Evolutionary conservation across 2,329 filamentous ascomycete genomes (phyloP), one percentile per base, ranked within the genome.

Genomic region (Diaporthe citriasiana): DNA sequence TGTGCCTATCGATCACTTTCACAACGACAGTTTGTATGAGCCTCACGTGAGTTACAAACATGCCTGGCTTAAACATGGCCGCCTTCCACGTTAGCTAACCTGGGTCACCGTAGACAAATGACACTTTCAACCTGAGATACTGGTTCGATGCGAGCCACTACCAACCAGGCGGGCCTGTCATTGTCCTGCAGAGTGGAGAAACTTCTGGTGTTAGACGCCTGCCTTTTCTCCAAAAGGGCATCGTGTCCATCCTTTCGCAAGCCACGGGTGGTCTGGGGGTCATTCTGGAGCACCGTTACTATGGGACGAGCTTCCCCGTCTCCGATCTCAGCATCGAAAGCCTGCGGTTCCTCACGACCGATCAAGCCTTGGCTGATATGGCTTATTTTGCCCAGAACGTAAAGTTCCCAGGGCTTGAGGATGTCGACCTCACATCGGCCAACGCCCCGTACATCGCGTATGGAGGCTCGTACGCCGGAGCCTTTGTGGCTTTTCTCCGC

Each of bases 281-380:
- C 3, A 89, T 97, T 60, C 88, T 97, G 3, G 95, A 97, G 84
- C 95, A 97, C 80, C 90, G 95, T 40, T 97, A 97, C 86, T 97
- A 97, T 80, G 95, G 95, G 72, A 87, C 87, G 17, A 95, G 93
- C 80, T 91, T 92, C 71, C 94, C 94, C 0, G 89, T 90, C 0
- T 81, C 87, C 0, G 88, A 95, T 78, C 86, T 96, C 55, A 87
- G 83, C 77, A 92, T 90, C 0, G 84, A 93, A 80, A 95, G 90
- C 78, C 83, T 97, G 76, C 92, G 95, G 3, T 97, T 97, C 85
- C 85, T 97, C 79, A 93, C 93, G 0, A 97, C 94, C 0, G 93
- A 95, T 78, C 95, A 97, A 81, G 91, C 94, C 0, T 81, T 97
- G 51, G 94, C 94, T 10, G 95, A 97, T 81, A 91, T 92, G 56